Base-by-base conservation (phyloP, 2,329 filamentous ascomycete species). In the Epichloe coenophiala region DNA sequence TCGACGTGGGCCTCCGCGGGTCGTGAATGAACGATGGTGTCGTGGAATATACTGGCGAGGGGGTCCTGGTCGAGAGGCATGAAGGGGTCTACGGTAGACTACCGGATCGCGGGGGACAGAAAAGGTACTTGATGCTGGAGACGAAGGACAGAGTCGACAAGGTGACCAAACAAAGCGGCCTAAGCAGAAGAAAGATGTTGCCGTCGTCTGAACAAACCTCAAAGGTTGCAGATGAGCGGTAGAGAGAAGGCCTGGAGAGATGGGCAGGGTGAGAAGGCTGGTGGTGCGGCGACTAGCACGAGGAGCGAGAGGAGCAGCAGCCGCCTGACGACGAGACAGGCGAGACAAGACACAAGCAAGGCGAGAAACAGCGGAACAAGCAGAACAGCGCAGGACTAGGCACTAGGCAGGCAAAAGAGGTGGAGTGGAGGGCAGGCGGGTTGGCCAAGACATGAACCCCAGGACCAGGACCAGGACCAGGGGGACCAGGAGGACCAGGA, bases 261-360 rank as follows among this genome's bases (percentile, higher is more conserved):
- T 38, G 31, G 42, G 45, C 49, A 48, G 49, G 49, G 42, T 47
- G 52, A 47, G 52, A 41, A 51, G 49, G 45, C 46, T 17, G 17
- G 17, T 48, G 45, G 51, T 49, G 50, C 17, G 23, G 50, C 40
- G 50, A 48, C 45, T 17, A 48, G 49, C 44, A 44, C 19, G 38
- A 47, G 17, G 17, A 47, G 50, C 36, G 23, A 40, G 33, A 17
- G 33, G 37, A 19, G 23, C 45, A 6, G 51, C 45, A 45, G 48
- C 39, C 44, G 48, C 39, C 44, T 39, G 42, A 46, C 40, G 27
- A 50, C 23, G n/a, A 47, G 45, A 33, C 44, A 37, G n/a, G 27
- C 35, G 38, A 31, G 6, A 17, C 47, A 2, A 19, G 17, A 17
- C 17, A 21, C 33, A 35, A 36, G 46, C 33, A 40, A 36, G 46